A percentile compares a stretch with the other conserved stretches of the same genome.
phyloP scores from a whole-genome alignment of 192 early-diverging fungal genomes.

The Umbelopsis vinacea region DNA sequence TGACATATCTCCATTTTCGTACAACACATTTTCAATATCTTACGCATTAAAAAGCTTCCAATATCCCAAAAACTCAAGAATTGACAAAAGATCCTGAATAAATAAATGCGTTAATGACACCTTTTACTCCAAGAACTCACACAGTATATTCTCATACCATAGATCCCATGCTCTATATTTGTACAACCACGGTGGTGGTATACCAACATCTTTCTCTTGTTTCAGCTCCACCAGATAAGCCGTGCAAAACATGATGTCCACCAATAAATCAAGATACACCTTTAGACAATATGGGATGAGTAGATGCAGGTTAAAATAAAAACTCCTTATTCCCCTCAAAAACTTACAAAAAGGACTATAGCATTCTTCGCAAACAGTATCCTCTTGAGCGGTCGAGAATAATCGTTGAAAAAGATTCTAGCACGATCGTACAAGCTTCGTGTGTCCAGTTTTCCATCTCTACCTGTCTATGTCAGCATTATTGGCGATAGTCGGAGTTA shows the following conservation, averaged over 20 bases:
- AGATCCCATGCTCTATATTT: conserved; percentile 48
- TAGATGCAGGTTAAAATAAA: not conserved
- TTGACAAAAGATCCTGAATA: conserved; percentile 28
- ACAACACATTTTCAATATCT: not conserved
- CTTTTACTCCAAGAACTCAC: not conserved
- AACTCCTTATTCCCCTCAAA: not conserved
- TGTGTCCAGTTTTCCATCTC: not conserved
- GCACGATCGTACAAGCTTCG: conserved; percentile 1
- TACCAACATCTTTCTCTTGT: conserved; percentile 35
- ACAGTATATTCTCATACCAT: conserved; percentile 33
- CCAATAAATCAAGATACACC: conserved; percentile 59
- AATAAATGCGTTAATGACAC: not conserved
- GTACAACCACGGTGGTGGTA: conserved; percentile 57
- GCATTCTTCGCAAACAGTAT: conserved; percentile 26
- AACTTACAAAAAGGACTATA: conserved; percentile 36
- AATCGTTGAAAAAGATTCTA: not conserved
- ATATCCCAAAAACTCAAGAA: conserved; percentile 37
- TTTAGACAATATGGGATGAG: not conserved
- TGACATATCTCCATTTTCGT: not conserved
- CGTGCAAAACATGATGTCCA: conserved; percentile 60
- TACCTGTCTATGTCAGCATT: not conserved
- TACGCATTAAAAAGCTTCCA: conserved; percentile 39
- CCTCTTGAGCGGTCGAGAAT: not conserved
- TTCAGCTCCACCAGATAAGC: conserved; percentile 66
- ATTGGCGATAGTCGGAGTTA: not conserved